Conservation (phyloP, 305 asterid genomes). For the Coffea humblotiana region DNA sequence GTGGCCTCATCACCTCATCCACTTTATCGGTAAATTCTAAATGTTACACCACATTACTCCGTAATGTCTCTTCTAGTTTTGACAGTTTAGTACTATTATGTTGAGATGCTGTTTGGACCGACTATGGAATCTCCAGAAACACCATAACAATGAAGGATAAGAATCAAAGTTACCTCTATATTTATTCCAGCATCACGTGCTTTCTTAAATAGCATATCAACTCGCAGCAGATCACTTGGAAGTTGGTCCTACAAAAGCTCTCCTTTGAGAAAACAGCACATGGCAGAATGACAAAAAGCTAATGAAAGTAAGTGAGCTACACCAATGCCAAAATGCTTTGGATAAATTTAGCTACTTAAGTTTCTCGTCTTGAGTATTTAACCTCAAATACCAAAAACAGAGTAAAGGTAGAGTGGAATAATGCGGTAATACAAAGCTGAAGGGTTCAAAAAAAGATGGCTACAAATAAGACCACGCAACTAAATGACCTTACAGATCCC, state of each 20-base stretch:
- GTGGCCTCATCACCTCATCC: not conserved
- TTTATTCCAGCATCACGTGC: conserved; percentile 85
- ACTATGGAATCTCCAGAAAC: not conserved
- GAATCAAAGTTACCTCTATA: conserved; percentile 60
- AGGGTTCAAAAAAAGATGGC: not conserved
- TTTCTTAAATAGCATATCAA: conserved; percentile 74
- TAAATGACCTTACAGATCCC: not conserved
- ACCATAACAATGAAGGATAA: not conserved
- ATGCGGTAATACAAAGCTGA: not conserved
- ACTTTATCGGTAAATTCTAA: not conserved
- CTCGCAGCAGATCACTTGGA: conserved; percentile 74
- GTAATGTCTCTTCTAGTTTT: not conserved
- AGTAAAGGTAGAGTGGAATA: not conserved
- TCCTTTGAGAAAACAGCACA: conserved; percentile 20
- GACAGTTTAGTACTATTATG: not conserved
- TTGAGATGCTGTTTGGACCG: not conserved
- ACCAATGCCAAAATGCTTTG: not conserved
- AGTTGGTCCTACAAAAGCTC: conserved; percentile 73
- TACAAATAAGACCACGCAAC: not conserved
- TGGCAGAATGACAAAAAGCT: conserved; percentile 7
- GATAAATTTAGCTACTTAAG: not conserved
- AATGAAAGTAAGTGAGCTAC: not conserved
- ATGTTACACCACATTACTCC: not conserved
- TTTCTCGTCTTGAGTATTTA: not conserved
- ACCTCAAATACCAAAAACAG: too few species aligned